Evolutionary conservation across 2,329 filamentous ascomycete species (phyloP).

Genomic region (Gnomoniopsis sp.): DNA sequence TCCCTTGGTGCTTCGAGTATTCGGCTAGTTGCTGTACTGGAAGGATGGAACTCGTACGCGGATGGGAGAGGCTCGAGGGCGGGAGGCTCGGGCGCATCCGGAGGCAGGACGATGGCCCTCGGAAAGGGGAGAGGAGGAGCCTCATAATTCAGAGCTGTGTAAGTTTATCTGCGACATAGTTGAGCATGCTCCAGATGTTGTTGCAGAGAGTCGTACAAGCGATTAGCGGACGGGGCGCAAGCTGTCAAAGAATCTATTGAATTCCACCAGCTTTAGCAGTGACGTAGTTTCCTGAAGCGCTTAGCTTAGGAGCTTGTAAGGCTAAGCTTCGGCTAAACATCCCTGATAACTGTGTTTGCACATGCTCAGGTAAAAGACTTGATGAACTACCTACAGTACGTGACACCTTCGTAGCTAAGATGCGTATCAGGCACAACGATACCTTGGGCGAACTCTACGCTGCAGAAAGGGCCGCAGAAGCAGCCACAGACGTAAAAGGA

Average conservation of each 20-base stretch:
- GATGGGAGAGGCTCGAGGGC: background rate
- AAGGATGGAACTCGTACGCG: background rate
- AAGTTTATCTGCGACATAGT: constrained; percentile 6
- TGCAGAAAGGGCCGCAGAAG: too few relatives aligned
- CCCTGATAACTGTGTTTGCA: background rate
- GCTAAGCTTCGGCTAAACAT: constrained; percentile 11
- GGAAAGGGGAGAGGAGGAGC: constrained; percentile 3
- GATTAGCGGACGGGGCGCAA: background rate
- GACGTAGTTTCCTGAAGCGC: constrained; percentile 2
- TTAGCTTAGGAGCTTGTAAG: background rate
- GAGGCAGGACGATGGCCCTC: constrained; percentile 12
- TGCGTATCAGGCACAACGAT: too few relatives aligned
- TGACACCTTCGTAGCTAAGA: too few relatives aligned
- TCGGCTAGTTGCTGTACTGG: constrained; percentile 2
- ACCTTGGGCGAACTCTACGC: too few relatives aligned
- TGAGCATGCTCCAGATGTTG: background rate
- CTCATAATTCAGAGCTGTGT: constrained; percentile 11
- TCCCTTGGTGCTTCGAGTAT: background rate
- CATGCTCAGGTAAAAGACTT: background rate
- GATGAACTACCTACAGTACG: background rate
- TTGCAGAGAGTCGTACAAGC: background rate
- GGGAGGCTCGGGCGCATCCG: constrained; percentile 3
- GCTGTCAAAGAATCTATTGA: background rate
- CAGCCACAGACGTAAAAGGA: too few relatives aligned
- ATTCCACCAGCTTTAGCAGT: background rate